A percentile compares a stretch with the other conserved stretches of the same genome.
Conservation (phyloP, 768 basidiomycete genomes). For the Leccinum aurantiacum region DNA sequence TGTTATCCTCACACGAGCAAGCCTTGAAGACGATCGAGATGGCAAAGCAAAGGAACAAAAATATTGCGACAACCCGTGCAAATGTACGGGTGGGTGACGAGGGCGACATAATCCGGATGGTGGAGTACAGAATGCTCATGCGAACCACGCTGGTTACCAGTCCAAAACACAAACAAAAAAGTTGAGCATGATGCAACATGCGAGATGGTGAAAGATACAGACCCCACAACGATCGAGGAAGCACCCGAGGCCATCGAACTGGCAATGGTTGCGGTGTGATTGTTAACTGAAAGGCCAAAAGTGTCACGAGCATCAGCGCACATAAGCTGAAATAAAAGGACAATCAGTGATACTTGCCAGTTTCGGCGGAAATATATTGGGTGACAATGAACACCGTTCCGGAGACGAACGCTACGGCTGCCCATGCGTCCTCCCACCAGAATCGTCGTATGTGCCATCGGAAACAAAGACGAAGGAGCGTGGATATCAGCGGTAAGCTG, state of each 20-base stretch:
- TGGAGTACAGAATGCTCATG: slow-evolving; percentile 1
- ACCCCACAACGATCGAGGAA: not conserved
- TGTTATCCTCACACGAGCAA: not conserved
- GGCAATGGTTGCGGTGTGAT: not conserved
- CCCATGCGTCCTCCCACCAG: slow-evolving; percentile 13
- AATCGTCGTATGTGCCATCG: slow-evolving; percentile 12
- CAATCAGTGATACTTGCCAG: not conserved
- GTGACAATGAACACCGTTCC: not conserved
- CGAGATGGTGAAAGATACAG: not conserved
- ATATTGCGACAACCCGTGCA: not conserved
- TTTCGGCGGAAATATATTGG: not conserved
- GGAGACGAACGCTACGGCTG: slow-evolving; percentile 2
- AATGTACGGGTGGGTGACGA: not conserved
- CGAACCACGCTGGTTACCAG: not conserved
- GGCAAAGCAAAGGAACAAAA: not conserved
- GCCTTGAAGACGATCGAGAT: not conserved
- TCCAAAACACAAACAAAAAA: not conserved
- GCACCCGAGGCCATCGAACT: not conserved
- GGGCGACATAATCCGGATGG: not conserved
- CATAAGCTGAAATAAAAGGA: not conserved
- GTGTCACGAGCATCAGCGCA: not conserved
- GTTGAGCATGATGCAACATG: not conserved
- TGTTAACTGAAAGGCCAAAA: not conserved
- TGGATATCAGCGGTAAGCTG: slow-evolving; percentile 8
- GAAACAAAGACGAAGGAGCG: slow-evolving; percentile 18